Evolutionary conservation across 768 basidiomycete genomes (phyloP), one percentile per base, ranked within the genome.

Genomic region (Hemileccinum rubropunctum): DNA sequence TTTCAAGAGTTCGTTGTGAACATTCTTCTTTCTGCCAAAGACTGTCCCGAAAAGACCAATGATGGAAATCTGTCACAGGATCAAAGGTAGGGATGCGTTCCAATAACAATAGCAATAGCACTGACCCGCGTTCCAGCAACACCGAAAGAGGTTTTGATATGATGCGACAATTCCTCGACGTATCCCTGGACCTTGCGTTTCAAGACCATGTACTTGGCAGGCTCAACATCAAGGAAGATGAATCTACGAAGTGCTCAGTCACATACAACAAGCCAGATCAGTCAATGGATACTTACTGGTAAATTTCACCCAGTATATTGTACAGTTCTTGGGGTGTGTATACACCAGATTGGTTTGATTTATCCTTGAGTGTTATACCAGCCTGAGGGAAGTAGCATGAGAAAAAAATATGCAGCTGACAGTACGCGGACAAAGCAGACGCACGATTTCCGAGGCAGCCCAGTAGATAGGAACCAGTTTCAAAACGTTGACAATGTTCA

Each of bases 401-500:
- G 40, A 21, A 28, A 47, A 32, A 35, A 4, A 13, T 6, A 6
- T 23, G 1, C 9, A 6, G 1, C 12, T 17, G 23, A 20, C n/a
- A 6, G 6, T 32, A 23, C 27, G 27, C 26, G 7, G 6, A 13
- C 5, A 35, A 27, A 28, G 17, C 9, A 38, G 3, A 73, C 83
- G 41, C 52, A 91, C 91, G 30, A 92, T 69, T 40, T 89, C 82
- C 18, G 69, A 63, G 8, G 87, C 83, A 23, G 76, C 81, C 87
- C 89, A 93, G 53, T 79, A 68, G 21, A 89, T 67, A 11, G 91
- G 83, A 1, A 86, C 75, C 32, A 72, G 59, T 60, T 79, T 84
- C 51, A 91, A 59, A 8, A 91, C 86, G 56, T 87, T 80, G 12
- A 86, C 83, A 42, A 92, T 68, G 59, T 93, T 86, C 15, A 90